phyloP scores from a whole-genome alignment of 306 rosid genomes.

The Adenanthera pavonina region DNA sequence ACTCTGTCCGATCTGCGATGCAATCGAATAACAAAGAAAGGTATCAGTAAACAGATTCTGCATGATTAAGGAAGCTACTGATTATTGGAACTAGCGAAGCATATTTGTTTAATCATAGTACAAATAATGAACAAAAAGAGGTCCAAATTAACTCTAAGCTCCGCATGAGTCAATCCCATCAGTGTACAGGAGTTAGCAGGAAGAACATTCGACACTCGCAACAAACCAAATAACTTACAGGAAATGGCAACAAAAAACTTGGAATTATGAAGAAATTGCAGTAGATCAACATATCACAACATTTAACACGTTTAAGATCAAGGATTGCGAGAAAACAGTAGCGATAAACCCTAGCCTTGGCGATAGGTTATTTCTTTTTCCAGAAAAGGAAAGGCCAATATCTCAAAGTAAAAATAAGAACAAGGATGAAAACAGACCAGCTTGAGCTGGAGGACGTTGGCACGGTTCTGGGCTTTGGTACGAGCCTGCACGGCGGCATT shows the following conservation, averaged over 20 bases:
- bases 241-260: background rate
- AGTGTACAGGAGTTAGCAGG: background rate
- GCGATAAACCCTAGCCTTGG: conserved; percentile 47
- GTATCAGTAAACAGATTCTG: background rate
- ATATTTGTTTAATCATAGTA: background rate
- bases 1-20: conserved; percentile 92
- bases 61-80: background rate
- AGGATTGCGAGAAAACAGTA: conserved; percentile 10
- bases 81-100: background rate
- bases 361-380: background rate
- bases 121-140: background rate
- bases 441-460: conserved; percentile 96
- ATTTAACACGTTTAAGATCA: background rate
- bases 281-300: background rate
- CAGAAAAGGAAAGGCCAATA: background rate
- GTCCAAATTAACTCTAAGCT: background rate
- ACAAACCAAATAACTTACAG: background rate
- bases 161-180: background rate
- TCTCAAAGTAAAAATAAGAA: background rate
- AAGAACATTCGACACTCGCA: background rate
- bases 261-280: background rate
- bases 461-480: conserved; percentile 95
- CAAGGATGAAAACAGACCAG: conserved; percentile 51
- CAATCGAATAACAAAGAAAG: conserved; percentile 15
- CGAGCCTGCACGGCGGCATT: conserved; percentile 99